Conservation (phyloP, 192 early-diverging fungal species). For the Mortierella alpina region DNA sequence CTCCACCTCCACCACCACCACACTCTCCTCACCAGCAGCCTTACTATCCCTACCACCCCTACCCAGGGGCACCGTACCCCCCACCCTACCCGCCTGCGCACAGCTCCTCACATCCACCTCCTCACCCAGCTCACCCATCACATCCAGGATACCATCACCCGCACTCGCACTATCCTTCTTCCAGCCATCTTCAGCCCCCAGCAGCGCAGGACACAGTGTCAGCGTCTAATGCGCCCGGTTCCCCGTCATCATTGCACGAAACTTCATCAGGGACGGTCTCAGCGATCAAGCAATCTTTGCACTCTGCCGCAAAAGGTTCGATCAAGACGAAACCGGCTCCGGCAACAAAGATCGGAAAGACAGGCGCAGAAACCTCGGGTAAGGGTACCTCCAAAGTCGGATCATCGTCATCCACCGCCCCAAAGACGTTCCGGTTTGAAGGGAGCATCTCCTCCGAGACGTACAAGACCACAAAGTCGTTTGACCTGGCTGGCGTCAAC, state of each 20-base stretch:
- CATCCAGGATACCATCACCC: conserved; percentile 1
- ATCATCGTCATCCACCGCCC: not conserved
- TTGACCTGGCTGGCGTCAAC: conserved; percentile 51
- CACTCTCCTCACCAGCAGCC: conserved; percentile 23
- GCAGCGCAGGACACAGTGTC: conserved; percentile 2
- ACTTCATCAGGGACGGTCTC: not conserved
- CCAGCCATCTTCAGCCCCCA: conserved; percentile 12
- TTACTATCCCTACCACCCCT: conserved; percentile 49
- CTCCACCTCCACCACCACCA: conserved; percentile 16
- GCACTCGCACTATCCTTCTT: not conserved
- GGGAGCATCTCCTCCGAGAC: conserved; percentile 47
- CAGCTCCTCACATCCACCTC: not conserved
- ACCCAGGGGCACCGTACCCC: conserved; percentile 23
- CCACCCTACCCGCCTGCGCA: conserved; percentile 12
- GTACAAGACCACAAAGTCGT: conserved; percentile 49
- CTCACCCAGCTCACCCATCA: not conserved
- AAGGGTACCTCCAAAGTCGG: not conserved
- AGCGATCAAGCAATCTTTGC: not conserved
- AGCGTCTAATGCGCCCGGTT: not conserved
- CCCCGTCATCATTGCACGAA: not conserved
- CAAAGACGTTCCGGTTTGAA: conserved; percentile 47
- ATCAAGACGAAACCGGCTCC: conserved; percentile 1
- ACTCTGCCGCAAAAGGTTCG: not conserved
- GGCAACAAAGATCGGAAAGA: not conserved
- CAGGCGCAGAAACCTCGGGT: not conserved